phyloP scores from a whole-genome alignment of 768 basidiomycete genomes.

The Suillus sp. region DNA sequence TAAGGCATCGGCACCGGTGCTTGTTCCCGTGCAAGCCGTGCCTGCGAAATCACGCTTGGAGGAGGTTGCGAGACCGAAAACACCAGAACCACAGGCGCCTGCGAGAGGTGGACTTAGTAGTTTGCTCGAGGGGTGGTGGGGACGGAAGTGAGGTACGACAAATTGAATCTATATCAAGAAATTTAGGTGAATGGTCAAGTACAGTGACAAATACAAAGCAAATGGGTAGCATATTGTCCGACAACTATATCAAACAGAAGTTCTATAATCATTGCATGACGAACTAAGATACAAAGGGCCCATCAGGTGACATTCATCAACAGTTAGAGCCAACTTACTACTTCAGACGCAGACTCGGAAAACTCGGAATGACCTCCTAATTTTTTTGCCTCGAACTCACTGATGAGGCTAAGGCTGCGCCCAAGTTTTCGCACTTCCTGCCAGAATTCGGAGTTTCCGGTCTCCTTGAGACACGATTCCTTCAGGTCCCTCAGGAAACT shows the following conservation, averaged over 20 bases:
- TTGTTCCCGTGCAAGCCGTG: constrained; percentile 25
- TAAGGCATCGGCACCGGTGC: constrained; percentile 39
- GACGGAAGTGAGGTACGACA: constrained; percentile 4
- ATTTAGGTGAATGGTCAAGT: not conserved
- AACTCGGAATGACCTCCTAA: constrained; percentile 59
- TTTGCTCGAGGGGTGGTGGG: constrained; percentile 84
- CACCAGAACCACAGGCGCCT: constrained; percentile 50
- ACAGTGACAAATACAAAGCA: not conserved
- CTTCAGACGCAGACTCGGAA: constrained; percentile 53
- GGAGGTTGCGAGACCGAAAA: constrained; percentile 46
- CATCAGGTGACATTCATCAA: not conserved
- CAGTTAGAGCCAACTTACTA: constrained; percentile 43
- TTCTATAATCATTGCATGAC: constrained; percentile 23
- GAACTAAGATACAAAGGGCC: constrained; percentile 21
- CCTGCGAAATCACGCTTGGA: constrained; percentile 57
- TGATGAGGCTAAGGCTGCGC: constrained; percentile 60
- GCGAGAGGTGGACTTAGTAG: constrained; percentile 59
- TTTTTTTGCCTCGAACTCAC: constrained; percentile 58
- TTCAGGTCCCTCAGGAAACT: constrained; percentile 69
- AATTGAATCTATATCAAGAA: not conserved
- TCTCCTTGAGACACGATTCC: constrained; percentile 50
- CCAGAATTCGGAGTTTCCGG: constrained; percentile 76
- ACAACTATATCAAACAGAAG: constrained; percentile 12
- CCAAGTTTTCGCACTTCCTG: constrained; percentile 51
- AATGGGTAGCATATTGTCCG: constrained; percentile 18